phyloP scores from a whole-genome alignment of 1,284 basidiomycete genomes.

The Austropuccinia psidii region DNA sequence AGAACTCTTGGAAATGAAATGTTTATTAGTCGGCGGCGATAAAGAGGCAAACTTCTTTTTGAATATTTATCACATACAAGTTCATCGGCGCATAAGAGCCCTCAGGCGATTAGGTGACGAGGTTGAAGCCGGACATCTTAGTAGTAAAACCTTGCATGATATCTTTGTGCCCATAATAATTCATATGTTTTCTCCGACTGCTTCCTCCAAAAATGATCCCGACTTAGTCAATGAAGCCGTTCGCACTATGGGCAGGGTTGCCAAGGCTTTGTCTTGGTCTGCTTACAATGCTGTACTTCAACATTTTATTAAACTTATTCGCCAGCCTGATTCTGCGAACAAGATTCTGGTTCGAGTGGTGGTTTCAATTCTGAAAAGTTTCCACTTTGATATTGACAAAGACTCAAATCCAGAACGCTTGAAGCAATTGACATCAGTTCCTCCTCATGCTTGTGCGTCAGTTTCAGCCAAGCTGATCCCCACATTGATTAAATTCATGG shows the following conservation, averaged over 20 bases:
- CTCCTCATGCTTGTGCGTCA: conserved; percentile 69
- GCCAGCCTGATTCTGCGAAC: conserved; percentile 55
- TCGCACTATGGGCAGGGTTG: conserved; percentile 63
- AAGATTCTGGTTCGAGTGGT: conserved; percentile 78
- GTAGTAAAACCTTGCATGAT: conserved; percentile 67
- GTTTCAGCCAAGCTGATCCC: conserved; percentile 55
- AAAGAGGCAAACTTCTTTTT: conserved; percentile 95
- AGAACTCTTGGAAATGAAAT: conserved; percentile 66
- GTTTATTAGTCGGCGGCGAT: conserved; percentile 78
- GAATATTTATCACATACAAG: conserved; percentile 90
- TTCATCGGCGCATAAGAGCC: conserved; percentile 81
- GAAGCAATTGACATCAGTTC: conserved; percentile 53
- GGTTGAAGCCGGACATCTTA: conserved; percentile 62
- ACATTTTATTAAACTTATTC: conserved; percentile 69
- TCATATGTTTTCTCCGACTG: conserved; percentile 63
- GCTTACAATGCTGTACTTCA: conserved; percentile 74
- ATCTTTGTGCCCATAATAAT: conserved; percentile 80
- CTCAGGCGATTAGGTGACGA: conserved; percentile 75
- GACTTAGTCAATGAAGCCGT: conserved; percentile 88
- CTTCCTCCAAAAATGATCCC: conserved; percentile 67
- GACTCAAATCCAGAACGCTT: conserved; percentile 41
- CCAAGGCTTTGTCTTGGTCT: conserved; percentile 70
- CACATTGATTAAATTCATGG: conserved; percentile 44
- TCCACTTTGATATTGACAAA: conserved; percentile 62
- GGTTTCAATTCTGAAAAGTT: conserved; percentile 78